Conservation (phyloP, 306 rosid species). For the Hippophae tibetana region DNA sequence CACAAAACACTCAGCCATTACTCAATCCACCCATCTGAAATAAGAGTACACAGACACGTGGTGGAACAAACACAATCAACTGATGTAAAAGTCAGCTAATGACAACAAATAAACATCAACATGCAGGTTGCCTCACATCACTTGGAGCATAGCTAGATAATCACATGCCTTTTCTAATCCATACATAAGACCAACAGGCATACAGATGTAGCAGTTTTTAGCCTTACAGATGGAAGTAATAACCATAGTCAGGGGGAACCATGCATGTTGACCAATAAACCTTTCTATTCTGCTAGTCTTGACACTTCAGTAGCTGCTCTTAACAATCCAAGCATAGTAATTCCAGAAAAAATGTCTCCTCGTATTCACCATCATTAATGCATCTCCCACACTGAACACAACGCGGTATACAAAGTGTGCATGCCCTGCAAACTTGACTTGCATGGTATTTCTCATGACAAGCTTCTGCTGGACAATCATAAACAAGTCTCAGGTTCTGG, state of each 20-base stretch:
- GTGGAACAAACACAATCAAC: no score
- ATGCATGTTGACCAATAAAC: constrained; percentile 20
- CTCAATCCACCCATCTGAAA: no score
- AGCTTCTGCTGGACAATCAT: constrained; percentile 52
- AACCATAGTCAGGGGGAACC: not conserved
- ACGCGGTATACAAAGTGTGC: constrained; percentile 38
- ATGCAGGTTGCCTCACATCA: no score
- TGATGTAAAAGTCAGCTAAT: no score
- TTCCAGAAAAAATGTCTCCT: constrained; percentile 44
- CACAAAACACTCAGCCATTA: no score
- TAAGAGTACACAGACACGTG: no score
- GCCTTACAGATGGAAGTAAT: no score
- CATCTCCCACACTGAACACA: constrained; percentile 46
- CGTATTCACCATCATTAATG: constrained; percentile 33
- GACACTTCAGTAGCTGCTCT: constrained; percentile 15
- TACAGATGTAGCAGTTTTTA: no score
- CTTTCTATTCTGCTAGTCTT: constrained; percentile 22
- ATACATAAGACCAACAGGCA: no score
- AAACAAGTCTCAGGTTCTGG: constrained; percentile 33
- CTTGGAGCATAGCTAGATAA: no score
- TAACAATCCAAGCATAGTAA: constrained; percentile 41
- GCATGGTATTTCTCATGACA: constrained; percentile 35
- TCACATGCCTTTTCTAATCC: no score
- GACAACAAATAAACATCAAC: no score
- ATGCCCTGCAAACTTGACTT: constrained; percentile 44